Evolutionary conservation across 2,329 filamentous ascomycete species (phyloP), one percentile per base, ranked within the genome.

Genomic region (Cordyceps javanica): DNA sequence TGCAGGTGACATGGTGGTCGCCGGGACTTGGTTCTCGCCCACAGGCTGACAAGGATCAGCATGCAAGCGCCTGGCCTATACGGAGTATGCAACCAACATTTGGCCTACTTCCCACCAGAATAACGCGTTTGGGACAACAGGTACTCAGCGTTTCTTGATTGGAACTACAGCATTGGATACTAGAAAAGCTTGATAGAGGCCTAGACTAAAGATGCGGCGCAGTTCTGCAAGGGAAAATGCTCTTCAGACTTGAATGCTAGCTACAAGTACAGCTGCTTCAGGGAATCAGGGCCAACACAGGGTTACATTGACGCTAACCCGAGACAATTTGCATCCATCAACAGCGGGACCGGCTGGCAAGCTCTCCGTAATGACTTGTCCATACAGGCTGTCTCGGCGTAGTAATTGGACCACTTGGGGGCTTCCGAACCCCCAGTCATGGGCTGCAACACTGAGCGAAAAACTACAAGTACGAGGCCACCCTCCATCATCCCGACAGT

Each of bases 401-500:
- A 21, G 34, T 19, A 30, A 45, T 28, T n/a, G 26, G 53, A 55
- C 42, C 41, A 38, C 32, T 46, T 39, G 30, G 28, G 3, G 26
- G 30, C 30, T 28, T 30, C 28, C 32, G 30, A 48, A 32, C 42
- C 42, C 52, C 52, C 42, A 55, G 52, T 49, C 23, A 30, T 28
- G 23, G 26, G 23, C 45, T 57, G 46, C 55, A 57, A 51, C 46
- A 34, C 3, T 57, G 28, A 41, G 44, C 32, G 56, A 14, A 53
- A 45, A 34, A 49, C 26, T 54, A 58, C 50, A 58, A 58, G 48
- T 53, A 58, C 44, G 19, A 53, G 49, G 50, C 49, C 38, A 58
- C 56, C 49, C 56, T 58, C 56, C 56, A 53, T 58, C 49, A 42
- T 48, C 56, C 56, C 56, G 56, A 58, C 56, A 58, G 50, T 58